Conservation (phyloP, 1,139 yeast genomes). For the Geotrichum restrictum region DNA sequence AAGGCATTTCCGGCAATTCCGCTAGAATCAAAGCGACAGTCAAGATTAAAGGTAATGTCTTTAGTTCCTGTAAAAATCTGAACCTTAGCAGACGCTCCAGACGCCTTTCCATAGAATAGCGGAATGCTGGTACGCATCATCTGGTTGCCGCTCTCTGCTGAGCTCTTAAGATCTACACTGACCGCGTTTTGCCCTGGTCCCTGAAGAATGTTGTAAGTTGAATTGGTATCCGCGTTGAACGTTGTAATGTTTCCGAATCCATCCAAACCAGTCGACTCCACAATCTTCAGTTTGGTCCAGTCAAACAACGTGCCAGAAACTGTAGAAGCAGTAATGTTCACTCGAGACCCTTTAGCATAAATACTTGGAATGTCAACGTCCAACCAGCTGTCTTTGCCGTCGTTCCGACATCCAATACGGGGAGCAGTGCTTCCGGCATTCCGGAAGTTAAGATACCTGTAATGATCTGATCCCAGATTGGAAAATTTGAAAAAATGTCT, state of each 20-base stretch:
- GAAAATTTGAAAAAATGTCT: conserved; percentile 16
- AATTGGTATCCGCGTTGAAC: not conserved
- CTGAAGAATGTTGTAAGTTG: not conserved
- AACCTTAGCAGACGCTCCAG: conserved; percentile 3
- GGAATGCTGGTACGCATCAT: conserved; percentile 4
- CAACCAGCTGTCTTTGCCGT: conserved; percentile 10
- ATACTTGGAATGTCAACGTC: conserved; percentile 12
- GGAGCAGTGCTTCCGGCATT: conserved; percentile 6
- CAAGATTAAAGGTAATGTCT: conserved; percentile 8
- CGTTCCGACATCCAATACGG: conserved; percentile 6
- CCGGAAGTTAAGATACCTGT: conserved; percentile 8
- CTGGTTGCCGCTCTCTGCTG: not conserved
- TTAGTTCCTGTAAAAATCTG: not conserved
- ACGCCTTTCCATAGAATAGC: not conserved
- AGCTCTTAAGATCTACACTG: conserved; percentile 1
- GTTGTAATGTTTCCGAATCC: conserved; percentile 9
- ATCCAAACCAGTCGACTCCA: conserved; percentile 8
- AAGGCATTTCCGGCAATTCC: conserved; percentile 13
- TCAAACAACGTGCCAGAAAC: not conserved
- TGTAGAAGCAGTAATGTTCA: conserved; percentile 8
- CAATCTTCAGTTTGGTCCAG: not conserved
- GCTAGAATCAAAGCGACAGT: conserved; percentile 16
- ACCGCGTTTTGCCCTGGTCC: not conserved
- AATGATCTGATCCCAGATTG: conserved; percentile 4
- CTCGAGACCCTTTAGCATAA: conserved; percentile 3